Conservation (phyloP, 768 basidiomycete species). For the Mycena kentingensis region DNA sequence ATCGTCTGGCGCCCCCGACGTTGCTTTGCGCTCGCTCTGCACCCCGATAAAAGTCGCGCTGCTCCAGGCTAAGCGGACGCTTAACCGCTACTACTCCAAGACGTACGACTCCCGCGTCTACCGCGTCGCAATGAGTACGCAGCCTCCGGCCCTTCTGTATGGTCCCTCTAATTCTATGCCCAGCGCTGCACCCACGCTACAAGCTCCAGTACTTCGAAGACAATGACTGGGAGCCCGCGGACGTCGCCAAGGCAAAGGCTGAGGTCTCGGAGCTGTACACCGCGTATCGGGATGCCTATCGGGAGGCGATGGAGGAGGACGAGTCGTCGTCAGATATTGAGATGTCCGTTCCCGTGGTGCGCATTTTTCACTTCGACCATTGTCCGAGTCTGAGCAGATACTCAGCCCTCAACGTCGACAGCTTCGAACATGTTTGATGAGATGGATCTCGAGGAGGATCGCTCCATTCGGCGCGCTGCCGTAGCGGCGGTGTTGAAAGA, state of each 20-base stretch:
- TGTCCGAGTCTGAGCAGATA: too few relatives aligned
- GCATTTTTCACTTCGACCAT: too few relatives aligned
- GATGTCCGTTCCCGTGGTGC: background rate
- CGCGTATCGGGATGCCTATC: slow-evolving; percentile 3
- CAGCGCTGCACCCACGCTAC: slow-evolving; percentile 20
- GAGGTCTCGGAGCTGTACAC: slow-evolving; percentile 14
- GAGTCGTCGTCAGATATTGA: background rate
- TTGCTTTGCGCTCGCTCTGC: background rate
- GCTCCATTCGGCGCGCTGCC: background rate
- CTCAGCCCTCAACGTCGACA: too few relatives aligned
- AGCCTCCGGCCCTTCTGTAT: background rate
- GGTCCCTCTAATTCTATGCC: slow-evolving; percentile 1
- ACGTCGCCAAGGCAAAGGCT: slow-evolving; percentile 27
- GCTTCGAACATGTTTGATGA: slow-evolving; percentile 1
- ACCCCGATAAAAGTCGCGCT: slow-evolving; percentile 20
- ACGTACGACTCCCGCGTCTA: slow-evolving; percentile 34
- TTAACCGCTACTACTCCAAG: slow-evolving; percentile 27
- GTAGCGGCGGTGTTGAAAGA: slow-evolving; percentile 3
- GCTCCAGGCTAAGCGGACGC: slow-evolving; percentile 20
- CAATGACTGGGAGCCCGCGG: slow-evolving; percentile 31
- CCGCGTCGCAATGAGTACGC: slow-evolving; percentile 36
- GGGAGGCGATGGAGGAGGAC: slow-evolving; percentile 7
- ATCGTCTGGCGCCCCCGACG: too few relatives aligned
- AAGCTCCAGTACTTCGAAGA: slow-evolving; percentile 38
- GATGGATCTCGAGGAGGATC: background rate